Percentiles rank a stretch among this genome's conserved stretches.
These are phyloP conservation scores for Rhodotorula sp. DNA, from an alignment of 1,284 basidiomycete genomes.

Conservation along the genomic window DNA sequence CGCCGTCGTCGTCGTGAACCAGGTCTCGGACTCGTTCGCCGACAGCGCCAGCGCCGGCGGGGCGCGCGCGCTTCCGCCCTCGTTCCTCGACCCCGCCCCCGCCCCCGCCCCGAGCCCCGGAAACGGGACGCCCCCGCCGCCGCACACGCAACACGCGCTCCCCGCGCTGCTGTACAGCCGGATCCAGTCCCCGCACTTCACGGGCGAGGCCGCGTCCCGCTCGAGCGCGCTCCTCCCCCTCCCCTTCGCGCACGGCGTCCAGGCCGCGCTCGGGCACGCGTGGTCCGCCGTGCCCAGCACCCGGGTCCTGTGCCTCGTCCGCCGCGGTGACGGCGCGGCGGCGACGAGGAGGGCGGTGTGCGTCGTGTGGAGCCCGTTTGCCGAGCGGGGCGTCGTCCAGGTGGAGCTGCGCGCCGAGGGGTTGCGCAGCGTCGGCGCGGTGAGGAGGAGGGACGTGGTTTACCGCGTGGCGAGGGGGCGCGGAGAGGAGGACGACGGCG, in stretches of 20 bases:
- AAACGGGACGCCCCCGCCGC: slow-evolving; percentile 18
- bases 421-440: slow-evolving; percentile 13
- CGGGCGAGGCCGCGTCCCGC: slow-evolving; percentile 53
- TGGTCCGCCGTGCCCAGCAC: slow-evolving; percentile 89
- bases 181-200: slow-evolving; percentile 74
- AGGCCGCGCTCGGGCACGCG: slow-evolving; percentile 78
- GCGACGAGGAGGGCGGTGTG: slow-evolving; percentile 51
- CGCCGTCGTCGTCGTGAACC: slow-evolving; percentile 80
- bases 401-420: slow-evolving; percentile 69
- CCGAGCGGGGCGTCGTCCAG: slow-evolving; percentile 63
- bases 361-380: slow-evolving; percentile 72
- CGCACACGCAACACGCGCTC: slow-evolving; percentile 52
- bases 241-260: slow-evolving; percentile 70
- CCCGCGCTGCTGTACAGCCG: slow-evolving; percentile 58
- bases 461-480: neutral
- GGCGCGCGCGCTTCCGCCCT: slow-evolving; percentile 32
- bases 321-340: slow-evolving; percentile 14
- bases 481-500: neutral
- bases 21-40: slow-evolving; percentile 72
- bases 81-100: slow-evolving; percentile 9
- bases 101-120: neutral
- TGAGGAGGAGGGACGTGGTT: neutral
- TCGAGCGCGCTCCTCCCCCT: slow-evolving; percentile 59
- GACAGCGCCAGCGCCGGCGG: slow-evolving; percentile 45
- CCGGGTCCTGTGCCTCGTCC: slow-evolving; percentile 67